A percentile compares a stretch with the other conserved stretches of the same genome.
phyloP scores from a whole-genome alignment of 208 protist genomes.

The Acanthamoeba castellanii region DNA sequence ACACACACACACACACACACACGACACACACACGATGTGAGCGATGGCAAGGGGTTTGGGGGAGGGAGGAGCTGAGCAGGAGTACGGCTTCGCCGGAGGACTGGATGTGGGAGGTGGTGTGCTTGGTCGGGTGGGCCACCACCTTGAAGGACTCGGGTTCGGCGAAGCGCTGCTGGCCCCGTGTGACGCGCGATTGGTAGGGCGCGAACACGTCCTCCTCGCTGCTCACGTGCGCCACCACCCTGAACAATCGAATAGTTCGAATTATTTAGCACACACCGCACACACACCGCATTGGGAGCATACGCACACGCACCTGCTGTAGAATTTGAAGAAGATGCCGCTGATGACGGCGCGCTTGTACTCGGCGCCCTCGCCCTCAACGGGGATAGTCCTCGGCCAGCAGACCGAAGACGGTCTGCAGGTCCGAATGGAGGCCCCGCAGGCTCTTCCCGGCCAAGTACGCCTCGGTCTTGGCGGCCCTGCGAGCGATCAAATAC shows the following conservation, averaged over 20 bases:
- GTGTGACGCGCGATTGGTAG: conserved; percentile 16
- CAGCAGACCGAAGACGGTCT: neutral
- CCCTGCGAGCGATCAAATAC: neutral
- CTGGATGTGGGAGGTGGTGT: neutral
- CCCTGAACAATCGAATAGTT: no score
- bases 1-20: no score
- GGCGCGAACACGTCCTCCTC: conserved; percentile 89
- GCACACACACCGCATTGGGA: no score
- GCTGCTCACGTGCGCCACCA: neutral
- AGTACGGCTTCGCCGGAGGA: neutral
- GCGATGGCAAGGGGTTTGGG: no score
- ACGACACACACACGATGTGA: no score
- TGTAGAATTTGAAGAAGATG: neutral
- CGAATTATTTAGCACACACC: no score
- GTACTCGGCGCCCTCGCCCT: neutral
- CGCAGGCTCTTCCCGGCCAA: neutral
- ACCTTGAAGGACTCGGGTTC: neutral
- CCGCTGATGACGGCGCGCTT: neutral
- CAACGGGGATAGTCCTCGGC: neutral
- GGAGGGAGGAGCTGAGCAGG: no score
- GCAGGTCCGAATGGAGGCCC: neutral
- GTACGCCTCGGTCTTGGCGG: neutral
- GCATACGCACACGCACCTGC: no score
- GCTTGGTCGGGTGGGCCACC: neutral
- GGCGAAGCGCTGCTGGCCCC: neutral